phyloP scores from a whole-genome alignment of 2,329 filamentous ascomycete species.

The Fusarium continuum region DNA sequence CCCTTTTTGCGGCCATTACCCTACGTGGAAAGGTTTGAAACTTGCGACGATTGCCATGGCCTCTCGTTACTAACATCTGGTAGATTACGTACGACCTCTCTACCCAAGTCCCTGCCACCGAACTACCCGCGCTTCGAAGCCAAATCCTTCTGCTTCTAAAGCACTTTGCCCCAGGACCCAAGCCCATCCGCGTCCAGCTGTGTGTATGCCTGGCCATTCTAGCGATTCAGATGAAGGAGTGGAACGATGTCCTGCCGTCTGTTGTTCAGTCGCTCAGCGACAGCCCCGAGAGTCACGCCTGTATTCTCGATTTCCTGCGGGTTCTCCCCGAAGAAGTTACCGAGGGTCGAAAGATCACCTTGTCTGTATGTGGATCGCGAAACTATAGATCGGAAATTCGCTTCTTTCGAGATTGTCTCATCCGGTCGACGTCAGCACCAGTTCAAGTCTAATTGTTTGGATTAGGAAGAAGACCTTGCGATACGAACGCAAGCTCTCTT shows the following conservation, averaged over 20 bases:
- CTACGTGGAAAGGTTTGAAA: slow-evolving; percentile 89
- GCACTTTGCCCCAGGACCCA: slow-evolving; percentile 81
- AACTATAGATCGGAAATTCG: slow-evolving; percentile 55
- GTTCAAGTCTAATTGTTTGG: slow-evolving; percentile 52
- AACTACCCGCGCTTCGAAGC: slow-evolving; percentile 80
- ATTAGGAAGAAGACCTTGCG: slow-evolving; percentile 93
- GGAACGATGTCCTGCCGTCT: slow-evolving; percentile 89
- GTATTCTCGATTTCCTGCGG: slow-evolving; percentile 93
- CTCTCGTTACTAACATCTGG: not conserved
- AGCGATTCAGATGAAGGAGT: slow-evolving; percentile 94
- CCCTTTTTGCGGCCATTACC: slow-evolving; percentile 95
- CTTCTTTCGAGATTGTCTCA: slow-evolving; percentile 48
- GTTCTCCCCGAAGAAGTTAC: slow-evolving; percentile 98
- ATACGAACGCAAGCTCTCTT: slow-evolving; percentile 88
- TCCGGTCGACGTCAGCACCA: slow-evolving; percentile 49
- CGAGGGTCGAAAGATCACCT: slow-evolving; percentile 98
- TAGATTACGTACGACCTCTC: slow-evolving; percentile 95
- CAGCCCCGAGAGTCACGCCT: slow-evolving; percentile 81
- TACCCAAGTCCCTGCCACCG: slow-evolving; percentile 80
- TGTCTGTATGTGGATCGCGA: slow-evolving; percentile 88
- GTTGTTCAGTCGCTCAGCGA: slow-evolving; percentile 82
- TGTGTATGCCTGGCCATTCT: slow-evolving; percentile 94
- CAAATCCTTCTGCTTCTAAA: slow-evolving; percentile 85
- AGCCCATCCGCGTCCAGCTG: slow-evolving; percentile 87
- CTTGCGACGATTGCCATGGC: not conserved